phyloP scores from a whole-genome alignment of 2,329 filamentous ascomycete genomes.

The Colletotrichum navitas region DNA sequence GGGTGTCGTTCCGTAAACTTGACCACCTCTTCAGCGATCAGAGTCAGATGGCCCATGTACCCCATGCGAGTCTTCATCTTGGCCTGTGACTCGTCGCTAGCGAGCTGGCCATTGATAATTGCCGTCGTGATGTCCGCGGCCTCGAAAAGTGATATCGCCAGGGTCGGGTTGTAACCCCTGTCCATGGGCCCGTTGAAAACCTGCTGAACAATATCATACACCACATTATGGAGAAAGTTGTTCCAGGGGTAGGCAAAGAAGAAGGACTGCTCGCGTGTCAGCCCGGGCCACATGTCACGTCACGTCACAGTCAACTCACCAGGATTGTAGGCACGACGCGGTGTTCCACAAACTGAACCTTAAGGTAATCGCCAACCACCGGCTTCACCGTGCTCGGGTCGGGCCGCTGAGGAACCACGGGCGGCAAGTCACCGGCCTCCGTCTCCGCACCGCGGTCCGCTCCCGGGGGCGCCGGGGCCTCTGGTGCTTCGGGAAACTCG shows the following conservation, averaged over 20 bases:
- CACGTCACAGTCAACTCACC: conserved; percentile 66
- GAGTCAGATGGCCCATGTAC: conserved; percentile 97
- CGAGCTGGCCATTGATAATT: conserved; percentile 90
- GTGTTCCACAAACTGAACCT: conserved; percentile 96
- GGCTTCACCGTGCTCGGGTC: conserved; percentile 60
- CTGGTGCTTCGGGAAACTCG: conserved; percentile 29
- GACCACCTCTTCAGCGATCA: conserved; percentile 98
- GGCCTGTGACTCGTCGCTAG: conserved; percentile 87
- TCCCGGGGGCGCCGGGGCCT: conserved; percentile 24
- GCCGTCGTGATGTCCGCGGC: conserved; percentile 89
- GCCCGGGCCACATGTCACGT: neutral
- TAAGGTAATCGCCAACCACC: conserved; percentile 93
- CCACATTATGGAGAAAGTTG: conserved; percentile 98
- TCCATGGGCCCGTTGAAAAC: conserved; percentile 99
- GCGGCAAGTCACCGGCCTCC: conserved; percentile 32
- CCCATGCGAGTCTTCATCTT: conserved; percentile 91
- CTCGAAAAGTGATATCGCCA: conserved; percentile 94
- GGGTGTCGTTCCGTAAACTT: conserved; percentile 97
- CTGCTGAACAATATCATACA: conserved; percentile 98
- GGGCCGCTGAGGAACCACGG: conserved; percentile 41
- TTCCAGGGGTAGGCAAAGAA: conserved; percentile 99
- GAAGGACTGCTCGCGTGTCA: conserved; percentile 74
- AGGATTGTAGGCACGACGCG: conserved; percentile 95
- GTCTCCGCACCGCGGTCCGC: conserved; percentile 9
- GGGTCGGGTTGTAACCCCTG: conserved; percentile 87